Evolutionary conservation across 331 rosid species (phyloP).

Genomic region (Spiraea crenata): DNA sequence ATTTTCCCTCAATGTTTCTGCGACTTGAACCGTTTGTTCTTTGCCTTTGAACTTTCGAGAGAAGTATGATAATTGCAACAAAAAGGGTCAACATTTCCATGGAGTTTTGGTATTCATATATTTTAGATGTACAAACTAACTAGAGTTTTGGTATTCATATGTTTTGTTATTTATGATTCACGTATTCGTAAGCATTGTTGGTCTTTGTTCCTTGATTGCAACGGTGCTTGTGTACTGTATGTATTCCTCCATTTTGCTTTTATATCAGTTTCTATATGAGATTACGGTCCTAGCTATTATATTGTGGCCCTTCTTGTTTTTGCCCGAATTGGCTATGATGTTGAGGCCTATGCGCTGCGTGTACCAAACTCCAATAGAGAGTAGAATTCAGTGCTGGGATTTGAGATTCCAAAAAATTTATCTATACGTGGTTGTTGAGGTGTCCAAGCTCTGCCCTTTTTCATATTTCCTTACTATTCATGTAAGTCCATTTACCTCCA

Average conservation of each 20-base stretch:
- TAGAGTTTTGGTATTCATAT: neutral
- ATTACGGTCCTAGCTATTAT: neutral
- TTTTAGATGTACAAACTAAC: neutral
- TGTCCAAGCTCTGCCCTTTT: too few relatives aligned
- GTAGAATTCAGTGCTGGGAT: neutral
- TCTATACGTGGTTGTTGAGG: too few relatives aligned
- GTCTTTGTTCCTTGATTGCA: neutral
- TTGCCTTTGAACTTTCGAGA: too few relatives aligned
- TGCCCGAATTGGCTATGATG: neutral
- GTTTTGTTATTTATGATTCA: neutral
- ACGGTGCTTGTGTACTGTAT: neutral
- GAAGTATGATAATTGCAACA: too few relatives aligned
- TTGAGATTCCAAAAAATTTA: neutral
- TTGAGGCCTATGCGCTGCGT: neutral
- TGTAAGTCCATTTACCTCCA: too few relatives aligned
- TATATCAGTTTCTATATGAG: neutral
- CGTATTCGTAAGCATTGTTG: neutral
- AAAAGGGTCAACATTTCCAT: too few relatives aligned
- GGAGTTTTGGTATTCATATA: too few relatives aligned
- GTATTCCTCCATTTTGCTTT: neutral
- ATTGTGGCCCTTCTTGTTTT: neutral
- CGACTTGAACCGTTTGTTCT: too few relatives aligned
- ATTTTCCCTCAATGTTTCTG: constrained; percentile 8
- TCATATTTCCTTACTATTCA: too few relatives aligned
- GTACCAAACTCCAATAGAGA: neutral